These are phyloP conservation scores for Scopulariopsis brevicaulis DNA, from an alignment of 2,329 filamentous ascomycete species.

Conservation along the genomic window DNA sequence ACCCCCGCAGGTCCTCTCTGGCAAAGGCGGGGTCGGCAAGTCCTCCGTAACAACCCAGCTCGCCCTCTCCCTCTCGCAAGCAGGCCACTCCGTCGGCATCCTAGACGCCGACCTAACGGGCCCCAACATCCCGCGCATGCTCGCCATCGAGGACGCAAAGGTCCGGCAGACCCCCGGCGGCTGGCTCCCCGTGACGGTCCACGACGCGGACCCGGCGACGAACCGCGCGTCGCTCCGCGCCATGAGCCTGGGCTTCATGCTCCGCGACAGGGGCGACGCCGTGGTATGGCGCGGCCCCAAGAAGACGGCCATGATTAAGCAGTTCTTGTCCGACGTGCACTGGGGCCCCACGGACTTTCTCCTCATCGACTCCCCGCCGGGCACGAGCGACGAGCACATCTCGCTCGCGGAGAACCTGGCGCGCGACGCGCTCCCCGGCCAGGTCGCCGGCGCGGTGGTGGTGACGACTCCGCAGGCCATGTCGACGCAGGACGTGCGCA, in stretches of 20 bases:
- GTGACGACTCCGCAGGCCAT: slow-evolving; percentile 96
- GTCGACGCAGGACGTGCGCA: slow-evolving; percentile 84
- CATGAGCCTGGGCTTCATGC: slow-evolving; percentile 89
- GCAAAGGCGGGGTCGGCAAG: slow-evolving; percentile 96
- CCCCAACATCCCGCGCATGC: slow-evolving; percentile 90
- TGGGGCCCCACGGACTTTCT: slow-evolving; percentile 87
- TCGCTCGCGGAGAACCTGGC: slow-evolving; percentile 81
- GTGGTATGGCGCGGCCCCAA: slow-evolving; percentile 97
- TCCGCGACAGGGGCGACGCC: slow-evolving; percentile 73
- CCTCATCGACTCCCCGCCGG: slow-evolving; percentile 90
- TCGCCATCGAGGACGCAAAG: slow-evolving; percentile 79
- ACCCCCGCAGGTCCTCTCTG: slow-evolving; percentile 59
- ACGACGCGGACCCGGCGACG: slow-evolving; percentile 41
- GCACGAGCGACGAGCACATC: slow-evolving; percentile 95
- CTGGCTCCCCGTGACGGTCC: slow-evolving; percentile 83
- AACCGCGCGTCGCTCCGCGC: slow-evolving; percentile 58
- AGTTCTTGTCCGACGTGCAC: slow-evolving; percentile 84
- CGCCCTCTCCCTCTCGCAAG: slow-evolving; percentile 74
- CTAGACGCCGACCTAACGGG: slow-evolving; percentile 95
- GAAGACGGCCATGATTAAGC: slow-evolving; percentile 97
- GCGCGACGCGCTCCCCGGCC: slow-evolving; percentile 46
- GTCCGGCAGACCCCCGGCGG: slow-evolving; percentile 85
- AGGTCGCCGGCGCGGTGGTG: slow-evolving; percentile 78
- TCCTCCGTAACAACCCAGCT: slow-evolving; percentile 96
- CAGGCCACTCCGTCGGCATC: slow-evolving; percentile 83